Base-by-base conservation (phyloP, 371 early-diverging fungal genomes). In the Zopfochytrium polystomum region DNA sequence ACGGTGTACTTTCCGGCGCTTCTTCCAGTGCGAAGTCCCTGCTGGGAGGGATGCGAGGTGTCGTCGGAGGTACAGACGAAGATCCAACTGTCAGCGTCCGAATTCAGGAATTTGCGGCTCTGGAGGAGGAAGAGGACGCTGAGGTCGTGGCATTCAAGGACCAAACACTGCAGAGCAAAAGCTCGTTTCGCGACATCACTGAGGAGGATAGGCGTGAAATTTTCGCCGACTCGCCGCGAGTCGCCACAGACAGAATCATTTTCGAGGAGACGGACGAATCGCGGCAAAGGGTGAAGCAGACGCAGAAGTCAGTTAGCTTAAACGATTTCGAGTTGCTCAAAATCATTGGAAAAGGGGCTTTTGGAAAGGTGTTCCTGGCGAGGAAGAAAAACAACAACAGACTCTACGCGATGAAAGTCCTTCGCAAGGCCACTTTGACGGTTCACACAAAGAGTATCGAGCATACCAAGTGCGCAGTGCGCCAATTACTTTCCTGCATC, bases 371-470 rank as follows among this genome's bases (percentile, higher is more conserved):
- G 6, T 89, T 84, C 48, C 70, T 91, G 55, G 93, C 91, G 5
- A 79, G 84, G 48, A 86, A 89, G 68, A 82, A 83, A 64, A 68
- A 68, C 31, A 79, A 84, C 25, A 13, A 38, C 33, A 46, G 75
- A 26, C 73, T 87, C 20, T 95, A 85, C 71, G 96, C 96, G 1
- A 93, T 95, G 94, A 95, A 95, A 72, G 92, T 91, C 1, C 80
- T 95, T 38, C 85, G 86, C 66, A 95, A 95, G 75, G 93, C 94
- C 0, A 81, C 85, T 15, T 70, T 92, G 45, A 79, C 85, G 33
- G 78, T 90, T 5, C 87, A 88, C 63, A 79, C 80, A 35, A 86
- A 85, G 74, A 82, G 83, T 42, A 82, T 82, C 18, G 81, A 85
- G 55, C 84, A 88, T 63, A 87, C 87, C 31, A 81, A 81, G n/a